A percentile compares a stretch with the other conserved stretches of the same genome.
These are phyloP conservation scores for Apiotrichum brassicae DNA, from an alignment of 1,284 basidiomycete species.

Conservation along the genomic window DNA sequence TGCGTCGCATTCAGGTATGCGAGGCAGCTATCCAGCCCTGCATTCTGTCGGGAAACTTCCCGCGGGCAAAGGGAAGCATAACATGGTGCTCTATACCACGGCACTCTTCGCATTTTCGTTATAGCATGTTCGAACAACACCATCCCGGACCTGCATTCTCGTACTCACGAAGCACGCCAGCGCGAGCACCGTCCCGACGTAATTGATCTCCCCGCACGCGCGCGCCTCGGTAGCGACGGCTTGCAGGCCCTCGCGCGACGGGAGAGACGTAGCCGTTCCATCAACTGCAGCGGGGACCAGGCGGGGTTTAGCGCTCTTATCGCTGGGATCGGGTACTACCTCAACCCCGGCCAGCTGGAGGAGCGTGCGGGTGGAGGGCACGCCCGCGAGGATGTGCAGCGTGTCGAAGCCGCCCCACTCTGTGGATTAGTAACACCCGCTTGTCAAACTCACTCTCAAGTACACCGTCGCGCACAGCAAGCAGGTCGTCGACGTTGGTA, in stretches of 20 bases:
- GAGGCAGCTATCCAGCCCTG: too few relatives aligned
- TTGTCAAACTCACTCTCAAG: conserved; percentile 52
- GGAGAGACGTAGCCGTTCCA: conserved; percentile 3
- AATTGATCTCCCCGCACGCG: conserved; percentile 47
- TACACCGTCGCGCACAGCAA: conserved; percentile 56
- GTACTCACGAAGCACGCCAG: conserved; percentile 46
- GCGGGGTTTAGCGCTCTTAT: conserved; percentile 3
- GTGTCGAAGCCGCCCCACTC: conserved; percentile 81
- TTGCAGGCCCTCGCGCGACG: conserved; percentile 39
- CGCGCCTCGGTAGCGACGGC: conserved; percentile 44
- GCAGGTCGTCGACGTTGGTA: conserved; percentile 61
- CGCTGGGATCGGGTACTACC: conserved; percentile 25
- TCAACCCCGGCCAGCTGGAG: conserved; percentile 64
- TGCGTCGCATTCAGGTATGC: too few relatives aligned
- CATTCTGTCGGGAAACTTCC: too few relatives aligned
- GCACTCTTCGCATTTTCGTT: too few relatives aligned
- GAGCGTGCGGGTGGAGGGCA: conserved; percentile 72
- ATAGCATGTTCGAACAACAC: too few relatives aligned
- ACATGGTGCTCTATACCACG: too few relatives aligned
- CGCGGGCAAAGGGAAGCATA: too few relatives aligned
- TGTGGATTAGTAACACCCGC: conserved; percentile 32
- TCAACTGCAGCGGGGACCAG: conserved; percentile 7
- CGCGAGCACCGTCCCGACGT: conserved; percentile 49
- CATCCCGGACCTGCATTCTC: not conserved
- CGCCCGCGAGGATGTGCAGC: conserved; percentile 73